Base-by-base conservation (phyloP, 1,284 basidiomycete genomes). In the Mycosarcoma mackinlayi region DNA sequence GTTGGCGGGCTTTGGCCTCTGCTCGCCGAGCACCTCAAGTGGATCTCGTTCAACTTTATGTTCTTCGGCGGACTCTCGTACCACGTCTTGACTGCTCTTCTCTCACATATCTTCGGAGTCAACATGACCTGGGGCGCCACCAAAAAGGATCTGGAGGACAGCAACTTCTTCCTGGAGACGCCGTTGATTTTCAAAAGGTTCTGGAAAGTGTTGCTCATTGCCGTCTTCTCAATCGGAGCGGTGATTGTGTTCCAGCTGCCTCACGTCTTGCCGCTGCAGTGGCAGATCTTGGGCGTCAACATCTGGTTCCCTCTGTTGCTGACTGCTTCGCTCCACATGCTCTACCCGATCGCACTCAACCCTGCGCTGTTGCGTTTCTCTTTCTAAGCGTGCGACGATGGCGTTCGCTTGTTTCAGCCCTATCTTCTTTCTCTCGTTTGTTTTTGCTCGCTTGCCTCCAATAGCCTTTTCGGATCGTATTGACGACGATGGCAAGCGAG, bases 121-220 rank as follows among this genome's bases (percentile, higher is more conserved):
- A 88, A 93, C 83, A 93, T 93, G 85, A 88, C 86, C 13, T 92
- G 90, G 90, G 88, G 65, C 5, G 56, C 75, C 0, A 77, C 75
- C 13, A 37, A 58, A 54, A 75, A 77, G 63, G 69, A 73, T 27
- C 38, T 76, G 24, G 63, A 67, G 27, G 60, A 74, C 38, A 53
- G 54, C 46, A 92, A 92, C 83, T 93, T 93, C 85, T 93, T 92
- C 88, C 87, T 90, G 50, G 92, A 94, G 82, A 88, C 92, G 8
- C 92, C 92, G 0, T 88, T 87, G 62, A 93, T 93, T 80, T 84
- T 73, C 35, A 64, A 67, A 42, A 25, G 65, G 10, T 70, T 72
- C 62, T 77, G 73, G 66, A 53, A 54, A 33, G 85, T 88, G 9
- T 49, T 93, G 60, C 59, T 87, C 27, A 63, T 91, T 39, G 84